Evolutionary conservation across 2,329 filamentous ascomycete genomes (phyloP), one percentile per base, ranked within the genome.

Genomic region (Aspergillus caelatus): DNA sequence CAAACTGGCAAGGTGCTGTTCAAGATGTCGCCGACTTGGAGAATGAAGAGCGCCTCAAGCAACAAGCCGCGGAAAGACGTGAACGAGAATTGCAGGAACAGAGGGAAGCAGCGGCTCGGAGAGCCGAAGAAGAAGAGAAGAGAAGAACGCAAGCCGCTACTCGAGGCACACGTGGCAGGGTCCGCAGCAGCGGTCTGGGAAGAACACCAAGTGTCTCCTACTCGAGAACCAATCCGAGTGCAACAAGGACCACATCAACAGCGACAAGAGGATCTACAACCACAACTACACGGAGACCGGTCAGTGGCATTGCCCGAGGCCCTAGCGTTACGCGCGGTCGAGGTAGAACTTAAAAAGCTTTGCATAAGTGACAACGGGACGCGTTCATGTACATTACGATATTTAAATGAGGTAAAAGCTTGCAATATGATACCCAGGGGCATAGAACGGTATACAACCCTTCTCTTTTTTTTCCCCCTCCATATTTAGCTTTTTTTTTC

Each of bases 1-100:
- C 93, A 2, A 84, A 88, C 63, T 99, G 94, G 93, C 90, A 94
- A 74, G 95, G 95, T 62, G 91, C 94, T 32, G 91, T 88, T 5
- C 89, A 94, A 73, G 95, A 99, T 79, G 79, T 97, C 45, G 84
- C 88, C n/a, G 93, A 96, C 65, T 86, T 93, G 61, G 94, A 98
- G 78, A 89, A 89, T 60, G 94, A 98, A 75, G 88, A 88, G 3
- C 76, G 88, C 14, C 82, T 89, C 65, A 89, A 87, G 71, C 91
- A 92, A 74, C 89, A 93, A 70, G 92, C 91, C 53, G 91, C 88
- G 1, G 91, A 96, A 77, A 86, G 92, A 64, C 87, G 88, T 57
- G 91, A 89, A 53, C 86, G 86, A 3, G 94, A 96, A 73, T 91
- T 95, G 62, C 91, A 95, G 75, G 86, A 90, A 65, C 86, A 92